Evolutionary conservation across 306 rosid genomes (phyloP).

Genomic region (Sphenostylis stenocarpa): DNA sequence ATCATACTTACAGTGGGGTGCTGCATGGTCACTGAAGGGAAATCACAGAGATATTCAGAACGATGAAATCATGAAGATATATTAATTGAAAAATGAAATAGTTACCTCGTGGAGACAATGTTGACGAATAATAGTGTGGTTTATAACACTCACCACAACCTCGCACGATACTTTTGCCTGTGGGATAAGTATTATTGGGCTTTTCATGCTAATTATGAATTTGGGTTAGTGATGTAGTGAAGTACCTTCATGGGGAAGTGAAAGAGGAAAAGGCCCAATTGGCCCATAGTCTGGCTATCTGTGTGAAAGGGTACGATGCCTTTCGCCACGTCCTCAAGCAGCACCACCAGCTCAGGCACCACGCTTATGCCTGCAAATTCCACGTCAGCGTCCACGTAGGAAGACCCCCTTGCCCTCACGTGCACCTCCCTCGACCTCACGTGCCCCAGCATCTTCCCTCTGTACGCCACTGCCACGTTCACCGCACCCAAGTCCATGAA

Average conservation of each 20-base stretch:
- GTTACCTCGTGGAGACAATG: constrained; percentile 45
- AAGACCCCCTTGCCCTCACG: constrained; percentile 64
- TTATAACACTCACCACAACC: constrained; percentile 47
- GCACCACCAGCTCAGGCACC: constrained; percentile 58
- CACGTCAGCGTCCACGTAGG: constrained; percentile 70
- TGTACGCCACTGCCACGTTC: constrained; percentile 67
- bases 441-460: constrained; percentile 70
- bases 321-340: constrained; percentile 68
- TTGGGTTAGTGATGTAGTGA: no score
- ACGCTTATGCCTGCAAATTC: constrained; percentile 56
- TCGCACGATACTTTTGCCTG: constrained; percentile 71
- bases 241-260: constrained; percentile 55
- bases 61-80: no score
- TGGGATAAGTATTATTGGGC: constrained; percentile 16
- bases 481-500: constrained; percentile 50
- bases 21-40: no score
- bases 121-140: constrained; percentile 62
- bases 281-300: constrained; percentile 47
- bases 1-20: no score
- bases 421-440: constrained; percentile 54
- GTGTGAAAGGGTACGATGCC: constrained; percentile 67
- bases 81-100: no score
- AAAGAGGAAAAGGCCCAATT: constrained; percentile 52
- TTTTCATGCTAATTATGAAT: no score
- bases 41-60: no score